Conservation (phyloP, 2,329 filamentous ascomycete species). For the Berkeleyomyces basicola region DNA sequence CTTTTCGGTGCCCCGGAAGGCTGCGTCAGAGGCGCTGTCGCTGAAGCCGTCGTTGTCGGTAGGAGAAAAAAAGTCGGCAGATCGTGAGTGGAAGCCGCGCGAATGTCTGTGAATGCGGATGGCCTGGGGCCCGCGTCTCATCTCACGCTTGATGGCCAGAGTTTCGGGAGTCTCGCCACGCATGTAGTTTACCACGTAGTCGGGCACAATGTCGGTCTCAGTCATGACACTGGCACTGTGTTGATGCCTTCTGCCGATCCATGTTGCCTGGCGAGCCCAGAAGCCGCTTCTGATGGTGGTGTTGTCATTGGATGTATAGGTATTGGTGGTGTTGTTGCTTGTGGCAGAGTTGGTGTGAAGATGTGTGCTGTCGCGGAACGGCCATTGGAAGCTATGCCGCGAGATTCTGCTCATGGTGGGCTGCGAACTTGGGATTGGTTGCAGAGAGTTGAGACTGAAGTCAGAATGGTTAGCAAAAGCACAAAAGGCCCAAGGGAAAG, state of each 20-base stretch:
- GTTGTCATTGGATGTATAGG: background rate
- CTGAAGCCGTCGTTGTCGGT: slow-evolving; percentile 13
- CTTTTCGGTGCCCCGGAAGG: slow-evolving; percentile 8
- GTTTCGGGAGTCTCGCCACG: slow-evolving; percentile 38
- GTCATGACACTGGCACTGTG: slow-evolving; percentile 19
- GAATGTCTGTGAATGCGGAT: slow-evolving; percentile 11
- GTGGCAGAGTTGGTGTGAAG: slow-evolving; percentile 5
- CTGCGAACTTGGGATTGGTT: background rate
- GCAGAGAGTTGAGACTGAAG: slow-evolving; percentile 4
- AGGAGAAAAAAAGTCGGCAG: slow-evolving; percentile 21
- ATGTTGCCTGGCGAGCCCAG: slow-evolving; percentile 10
- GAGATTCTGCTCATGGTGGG: slow-evolving; percentile 1
- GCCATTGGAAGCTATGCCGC: slow-evolving; percentile 13
- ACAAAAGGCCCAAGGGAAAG: background rate
- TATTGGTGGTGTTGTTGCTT: slow-evolving; percentile 8
- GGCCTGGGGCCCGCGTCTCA: slow-evolving; percentile 14
- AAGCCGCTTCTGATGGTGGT: slow-evolving; percentile 8
- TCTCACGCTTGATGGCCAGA: slow-evolving; percentile 29
- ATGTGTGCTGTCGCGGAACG: slow-evolving; percentile 13
- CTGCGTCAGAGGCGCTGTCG: background rate
- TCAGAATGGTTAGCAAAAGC: slow-evolving; percentile 5
- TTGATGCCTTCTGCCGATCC: slow-evolving; percentile 3
- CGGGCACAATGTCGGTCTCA: slow-evolving; percentile 32
- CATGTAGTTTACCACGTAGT: slow-evolving; percentile 39
- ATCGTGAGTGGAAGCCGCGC: slow-evolving; percentile 20